A percentile compares a stretch with the other conserved stretches of the same genome.
Evolutionary conservation across 2,329 filamentous ascomycete species (phyloP).

Genomic region (Colletotrichum camelliae): DNA sequence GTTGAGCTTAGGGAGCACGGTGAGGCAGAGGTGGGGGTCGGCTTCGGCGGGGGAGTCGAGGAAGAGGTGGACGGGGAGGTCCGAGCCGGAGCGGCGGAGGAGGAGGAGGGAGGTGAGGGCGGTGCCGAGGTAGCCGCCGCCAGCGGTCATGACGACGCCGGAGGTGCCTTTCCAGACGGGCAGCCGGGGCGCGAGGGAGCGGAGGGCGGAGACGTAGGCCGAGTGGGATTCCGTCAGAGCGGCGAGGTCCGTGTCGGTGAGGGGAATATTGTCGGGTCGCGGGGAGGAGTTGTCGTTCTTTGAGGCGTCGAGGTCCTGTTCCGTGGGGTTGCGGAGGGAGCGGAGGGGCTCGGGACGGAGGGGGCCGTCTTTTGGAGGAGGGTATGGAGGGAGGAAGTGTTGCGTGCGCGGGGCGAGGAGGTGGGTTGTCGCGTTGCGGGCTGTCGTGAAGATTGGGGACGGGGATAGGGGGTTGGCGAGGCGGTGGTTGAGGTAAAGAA

Average conservation of each 20-base stretch:
- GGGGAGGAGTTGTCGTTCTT: neutral
- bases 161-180: slow-evolving; percentile 35
- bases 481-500: neutral
- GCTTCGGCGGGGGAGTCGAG: slow-evolving; percentile 36
- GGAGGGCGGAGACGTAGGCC: slow-evolving; percentile 36
- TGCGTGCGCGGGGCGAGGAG: slow-evolving; percentile 4
- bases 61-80: slow-evolving; percentile 49
- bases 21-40: slow-evolving; percentile 34
- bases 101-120: slow-evolving; percentile 56
- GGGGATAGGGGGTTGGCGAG: neutral
- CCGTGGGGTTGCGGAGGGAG: neutral
- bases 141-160: slow-evolving; percentile 57
- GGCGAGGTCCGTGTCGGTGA: neutral
- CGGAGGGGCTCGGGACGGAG: neutral
- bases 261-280: slow-evolving; percentile 14
- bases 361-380: slow-evolving; percentile 3
- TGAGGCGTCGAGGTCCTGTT: slow-evolving; percentile 14
- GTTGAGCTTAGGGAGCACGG: slow-evolving; percentile 31
- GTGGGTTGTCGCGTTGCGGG: slow-evolving; percentile 2
- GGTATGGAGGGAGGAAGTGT: neutral
- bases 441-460: neutral
- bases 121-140: slow-evolving; percentile 51
- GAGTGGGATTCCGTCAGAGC: slow-evolving; percentile 8
- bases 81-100: slow-evolving; percentile 55
- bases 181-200: slow-evolving; percentile 35